Base-by-base conservation (phyloP, 192 early-diverging fungal species). In the Dispira parvispora region DNA sequence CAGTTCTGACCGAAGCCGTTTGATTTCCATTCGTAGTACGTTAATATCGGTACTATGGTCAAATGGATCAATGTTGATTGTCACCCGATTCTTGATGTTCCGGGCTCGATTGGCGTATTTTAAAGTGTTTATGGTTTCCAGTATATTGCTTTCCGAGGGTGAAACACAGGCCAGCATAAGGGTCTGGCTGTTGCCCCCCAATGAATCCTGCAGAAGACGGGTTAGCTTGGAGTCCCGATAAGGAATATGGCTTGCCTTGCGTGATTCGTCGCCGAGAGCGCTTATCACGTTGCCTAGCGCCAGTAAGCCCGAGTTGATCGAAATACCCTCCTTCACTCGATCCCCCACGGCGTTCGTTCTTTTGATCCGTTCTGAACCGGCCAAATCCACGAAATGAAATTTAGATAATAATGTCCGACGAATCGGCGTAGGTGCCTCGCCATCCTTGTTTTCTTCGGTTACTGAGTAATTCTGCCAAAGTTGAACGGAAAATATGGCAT, bases 211-310 rank as follows among this genome's bases (percentile, higher is more conserved):
- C 54, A 99, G 79, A 77, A 99, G 77, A 18, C 93, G 78, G 0
- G 96, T 99, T 16, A 99, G 76, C 69, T 99, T 99, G n/a, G 88
- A 91, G 69, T 99, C 94, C 56, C 96, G 84, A 66, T 96, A 99
- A 0, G 96, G 96, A 23, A 99, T 81, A 65, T 96, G 91, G 8
- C 75, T 76, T 1, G 71, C 73, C 43, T 76, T 79, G 43, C 82
- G 75, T 13, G 77, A 44, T 16, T 79, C 72, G 67, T 94, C 94
- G 26, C 91, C 91, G 16, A 99, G 75, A 0, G 94, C 94, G n/a
- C 88, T 91, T 52, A 99, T 99, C 25, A 96, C 94, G 71, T 98
- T 99, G 65, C 94, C 96, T 27, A 99, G 83, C 9, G 93, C 93
- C 54, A 95, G 74, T 14, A 98, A 76, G 5, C 94, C 96, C 44